These are phyloP conservation scores for Dichomitus squalens DNA, from an alignment of 1,284 basidiomycete genomes.

Conservation along the genomic window DNA sequence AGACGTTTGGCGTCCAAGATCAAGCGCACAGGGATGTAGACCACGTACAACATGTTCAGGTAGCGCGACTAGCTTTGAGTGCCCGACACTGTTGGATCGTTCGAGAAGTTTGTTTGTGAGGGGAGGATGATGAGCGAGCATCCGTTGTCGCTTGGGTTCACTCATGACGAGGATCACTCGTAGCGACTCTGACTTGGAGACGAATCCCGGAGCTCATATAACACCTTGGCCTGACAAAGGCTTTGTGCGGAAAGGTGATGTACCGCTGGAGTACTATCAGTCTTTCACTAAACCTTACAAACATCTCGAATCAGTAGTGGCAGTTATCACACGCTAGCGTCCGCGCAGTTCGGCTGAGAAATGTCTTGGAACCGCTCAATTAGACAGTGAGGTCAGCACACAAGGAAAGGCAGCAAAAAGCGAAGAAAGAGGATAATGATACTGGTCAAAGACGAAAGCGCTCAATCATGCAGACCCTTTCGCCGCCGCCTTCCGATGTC, in stretches of 20 bases:
- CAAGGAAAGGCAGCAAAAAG: not conserved
- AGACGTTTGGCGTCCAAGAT: too few species aligned
- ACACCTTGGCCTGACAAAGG: not conserved
- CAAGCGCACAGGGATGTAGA: too few species aligned
- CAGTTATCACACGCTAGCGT: too few species aligned
- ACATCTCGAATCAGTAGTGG: too few species aligned
- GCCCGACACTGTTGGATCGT: too few species aligned
- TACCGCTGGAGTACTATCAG: too few species aligned
- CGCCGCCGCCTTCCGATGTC: conserved; percentile 18
- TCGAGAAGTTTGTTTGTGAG: conserved; percentile 10
- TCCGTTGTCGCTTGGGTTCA: not conserved
- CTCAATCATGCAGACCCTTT: conserved; percentile 7
- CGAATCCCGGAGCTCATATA: not conserved
- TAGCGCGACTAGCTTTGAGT: too few species aligned
- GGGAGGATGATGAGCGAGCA: not conserved
- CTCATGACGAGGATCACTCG: not conserved
- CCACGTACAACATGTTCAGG: too few species aligned
- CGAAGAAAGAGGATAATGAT: not conserved
- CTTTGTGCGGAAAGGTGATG: not conserved
- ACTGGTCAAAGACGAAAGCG: not conserved
- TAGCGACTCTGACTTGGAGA: not conserved
- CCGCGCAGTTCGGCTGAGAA: too few species aligned
- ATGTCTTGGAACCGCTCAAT: too few species aligned
- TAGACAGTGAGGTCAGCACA: too few species aligned
- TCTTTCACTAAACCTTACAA: too few species aligned